Evolutionary conservation across 768 basidiomycete species (phyloP).

Genomic region (Phanerochaete carnosa): DNA sequence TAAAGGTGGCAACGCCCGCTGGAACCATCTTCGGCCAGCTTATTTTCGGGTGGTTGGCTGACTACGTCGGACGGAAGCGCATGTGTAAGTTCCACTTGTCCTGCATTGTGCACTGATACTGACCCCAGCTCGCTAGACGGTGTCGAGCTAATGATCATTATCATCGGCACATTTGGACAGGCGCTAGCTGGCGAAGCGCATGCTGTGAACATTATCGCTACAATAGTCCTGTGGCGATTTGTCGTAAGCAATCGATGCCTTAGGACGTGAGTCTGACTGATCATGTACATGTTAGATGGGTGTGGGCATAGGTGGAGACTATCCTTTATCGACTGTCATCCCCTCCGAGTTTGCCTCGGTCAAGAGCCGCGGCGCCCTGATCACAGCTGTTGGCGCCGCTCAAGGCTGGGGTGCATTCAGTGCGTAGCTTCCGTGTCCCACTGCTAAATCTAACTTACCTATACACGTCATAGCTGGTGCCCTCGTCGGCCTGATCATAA

Average conservation of each 20-base stretch:
- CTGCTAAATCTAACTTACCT: not conserved
- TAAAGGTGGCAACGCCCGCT: slow-evolving; percentile 39
- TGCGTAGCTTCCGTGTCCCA: not conserved
- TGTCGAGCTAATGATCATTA: slow-evolving; percentile 38
- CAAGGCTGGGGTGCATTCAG: slow-evolving; percentile 43
- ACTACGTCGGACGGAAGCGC: slow-evolving; percentile 37
- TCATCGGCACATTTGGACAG: slow-evolving; percentile 35
- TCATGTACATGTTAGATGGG: slow-evolving; percentile 7
- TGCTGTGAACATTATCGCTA: slow-evolving; percentile 37
- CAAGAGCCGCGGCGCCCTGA: slow-evolving; percentile 42
- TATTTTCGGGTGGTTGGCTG: slow-evolving; percentile 43
- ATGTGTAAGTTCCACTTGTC: slow-evolving; percentile 25
- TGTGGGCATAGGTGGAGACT: slow-evolving; percentile 14
- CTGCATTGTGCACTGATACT: not conserved
- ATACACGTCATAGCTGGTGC: slow-evolving; percentile 46
- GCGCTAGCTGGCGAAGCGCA: slow-evolving; percentile 35
- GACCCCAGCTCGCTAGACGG: slow-evolving; percentile 32
- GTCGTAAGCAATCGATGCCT: slow-evolving; percentile 13
- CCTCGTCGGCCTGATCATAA: slow-evolving; percentile 59
- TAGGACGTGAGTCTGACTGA: not conserved
- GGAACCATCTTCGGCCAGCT: slow-evolving; percentile 39
- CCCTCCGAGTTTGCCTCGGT: slow-evolving; percentile 44
- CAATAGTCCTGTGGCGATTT: slow-evolving; percentile 40
- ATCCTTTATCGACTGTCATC: slow-evolving; percentile 44
- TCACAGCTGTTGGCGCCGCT: slow-evolving; percentile 43